These are phyloP conservation scores for Candida peoriensis DNA, from an alignment of 805 yeast species.

Conservation along the genomic window DNA sequence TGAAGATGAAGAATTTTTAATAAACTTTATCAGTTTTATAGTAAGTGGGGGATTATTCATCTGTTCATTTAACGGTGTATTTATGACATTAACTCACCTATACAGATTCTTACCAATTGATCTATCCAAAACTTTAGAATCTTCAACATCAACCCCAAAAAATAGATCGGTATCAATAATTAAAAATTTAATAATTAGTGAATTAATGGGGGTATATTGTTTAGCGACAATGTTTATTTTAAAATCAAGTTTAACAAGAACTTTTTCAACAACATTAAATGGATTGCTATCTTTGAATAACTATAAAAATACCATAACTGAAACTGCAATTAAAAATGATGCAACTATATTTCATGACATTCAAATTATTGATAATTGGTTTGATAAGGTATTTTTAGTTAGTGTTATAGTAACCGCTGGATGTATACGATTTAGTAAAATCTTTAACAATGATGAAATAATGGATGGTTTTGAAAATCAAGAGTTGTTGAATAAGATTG, in stretches of 20 bases:
- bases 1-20: slow-evolving; percentile 31
- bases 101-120: slow-evolving; percentile 32
- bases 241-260: slow-evolving; percentile 33
- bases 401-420: slow-evolving; percentile 26
- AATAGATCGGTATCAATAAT: slow-evolving; percentile 30
- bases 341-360: slow-evolving; percentile 18
- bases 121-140: slow-evolving; percentile 21
- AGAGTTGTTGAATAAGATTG: slow-evolving; percentile 10
- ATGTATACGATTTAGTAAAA: slow-evolving; percentile 18
- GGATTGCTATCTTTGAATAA: slow-evolving; percentile 19
- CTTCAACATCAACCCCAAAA: slow-evolving; percentile 4
- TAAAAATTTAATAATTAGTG: slow-evolving; percentile 33
- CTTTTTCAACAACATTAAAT: slow-evolving; percentile 27
- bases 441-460: slow-evolving; percentile 15
- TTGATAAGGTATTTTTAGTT: slow-evolving; percentile 32
- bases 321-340: not conserved
- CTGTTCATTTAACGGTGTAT: slow-evolving; percentile 61
- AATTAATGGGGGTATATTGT: slow-evolving; percentile 34
- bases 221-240: slow-evolving; percentile 35
- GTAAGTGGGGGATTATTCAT: slow-evolving; percentile 55
- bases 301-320: slow-evolving; percentile 17
- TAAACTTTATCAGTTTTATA: slow-evolving; percentile 38
- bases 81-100: slow-evolving; percentile 53
- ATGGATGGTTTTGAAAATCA: slow-evolving; percentile 21
- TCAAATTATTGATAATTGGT: slow-evolving; percentile 33